Evolutionary conservation across 2,329 filamentous ascomycete genomes (phyloP), one percentile per base, ranked within the genome.

Genomic region (Chalara sp.): DNA sequence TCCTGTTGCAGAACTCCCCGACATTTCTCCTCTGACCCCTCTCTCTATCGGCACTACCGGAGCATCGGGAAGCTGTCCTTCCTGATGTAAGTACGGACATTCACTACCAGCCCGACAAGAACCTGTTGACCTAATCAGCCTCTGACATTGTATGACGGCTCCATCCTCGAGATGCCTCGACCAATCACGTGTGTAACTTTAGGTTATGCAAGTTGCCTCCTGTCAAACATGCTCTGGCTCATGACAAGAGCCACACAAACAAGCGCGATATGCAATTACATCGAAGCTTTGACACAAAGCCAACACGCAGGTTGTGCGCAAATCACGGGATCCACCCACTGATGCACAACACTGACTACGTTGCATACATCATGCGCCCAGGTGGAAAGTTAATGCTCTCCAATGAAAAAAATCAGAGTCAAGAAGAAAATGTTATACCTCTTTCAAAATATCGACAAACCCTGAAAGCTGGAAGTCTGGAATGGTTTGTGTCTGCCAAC

Each of bases 31-130:
- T 48, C 47, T 55, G 21, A 41, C 53, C 49, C 37, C 45, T 48
- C 47, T 55, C 28, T 41, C 53, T 45, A 44, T 45, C 41, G 51
- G 49, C 32, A 46, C 46, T 28, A 46, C 33, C 13, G 42, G 11
- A 35, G 48, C 33, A 44, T 50, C 57, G 43, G 54, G 54, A 46
- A 59, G 54, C 35, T 37, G 35, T 40, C 61, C 59, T 50, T 54
- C 58, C 63, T 72, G 70, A 60, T 80, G 77, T 56, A 70, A 60
- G 62, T 72, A 80, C 32, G 69, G 72, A 58, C 78, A 80, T 47
- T 69, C 61, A 56, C 70, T 67, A 49, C 77, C 76, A 54, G 73
- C 70, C 60, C 76, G 69, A 65, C 78, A 80, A 53, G 44, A 53
- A 33, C 62, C 62, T 78, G 21, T 21, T 21, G 21, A 21, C 21